Evolutionary conservation across 495 filamentous ascomycete species (phyloP), one percentile per base, ranked within the genome.

Genomic region (Patellaria atrata): DNA sequence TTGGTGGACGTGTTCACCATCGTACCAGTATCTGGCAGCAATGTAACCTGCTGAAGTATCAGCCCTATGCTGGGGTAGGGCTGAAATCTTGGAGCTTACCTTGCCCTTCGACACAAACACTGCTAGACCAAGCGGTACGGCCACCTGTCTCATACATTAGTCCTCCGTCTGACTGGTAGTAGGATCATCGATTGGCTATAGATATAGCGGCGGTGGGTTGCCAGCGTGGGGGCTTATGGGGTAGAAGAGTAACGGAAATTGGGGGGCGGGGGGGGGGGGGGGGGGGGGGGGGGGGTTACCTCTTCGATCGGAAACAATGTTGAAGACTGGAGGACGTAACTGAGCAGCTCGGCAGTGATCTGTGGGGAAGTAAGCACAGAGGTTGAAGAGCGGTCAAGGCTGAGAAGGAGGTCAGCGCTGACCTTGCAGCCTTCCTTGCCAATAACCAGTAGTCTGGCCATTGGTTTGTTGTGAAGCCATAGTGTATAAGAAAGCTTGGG

Each of bases 41-140:
- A 46, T 38, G 5, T 29, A 10, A 12, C 9, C n/a, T n/a, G n/a
- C n/a, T n/a, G n/a, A n/a, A n/a, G n/a, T n/a, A n/a, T n/a, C n/a
- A n/a, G n/a, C n/a, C n/a, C n/a, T n/a, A n/a, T n/a, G n/a, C n/a
- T n/a, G n/a, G n/a, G n/a, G n/a, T n/a, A n/a, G n/a, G n/a, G n/a
- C n/a, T n/a, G n/a, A n/a, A n/a, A n/a, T n/a, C n/a, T n/a, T n/a
- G n/a, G n/a, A n/a, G n/a, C n/a, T n/a, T n/a, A n/a, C n/a, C n/a
- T n/a, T n/a, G 24, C 7, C 44, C 47, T 5, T 35, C 11, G 29
- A 51, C 18, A 13, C 27, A 30, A 7, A 33, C 43, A 12, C 37
- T 22, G 37, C 39, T 36, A 20, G 43, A 43, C 47, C 47, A 51
- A 9, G 47, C 47, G 4, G 47, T 51, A 19, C 47, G 47, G 19